Evolutionary conservation across 352 stramenopile species (phyloP), one percentile per base, ranked within the genome.

Genomic region (Nothophytophthora sp.): DNA sequence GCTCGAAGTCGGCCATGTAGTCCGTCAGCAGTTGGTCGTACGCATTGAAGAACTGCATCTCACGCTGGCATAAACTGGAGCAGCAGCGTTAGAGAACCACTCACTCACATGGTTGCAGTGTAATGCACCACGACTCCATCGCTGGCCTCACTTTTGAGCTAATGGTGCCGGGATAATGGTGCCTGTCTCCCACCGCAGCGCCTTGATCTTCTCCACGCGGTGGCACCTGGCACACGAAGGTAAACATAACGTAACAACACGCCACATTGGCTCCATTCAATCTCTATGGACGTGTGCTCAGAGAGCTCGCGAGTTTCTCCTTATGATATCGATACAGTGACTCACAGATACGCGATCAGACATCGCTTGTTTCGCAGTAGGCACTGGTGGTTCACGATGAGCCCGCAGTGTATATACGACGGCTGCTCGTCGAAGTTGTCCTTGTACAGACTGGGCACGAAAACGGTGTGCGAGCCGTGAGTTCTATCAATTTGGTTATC

Each of bases 11-110:
- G 27, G 81, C 55, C 86, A 96, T 96, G 70, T 96, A 97, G 38
- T 94, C 74, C 27, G 84, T 96, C 16, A 97, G 74, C 20, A 96
- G 63, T 63, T 95, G 79, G 66, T 97, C 90, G 67, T 97, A 97
- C 36, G 72, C 67, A 61, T 96, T 86, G 63, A 96, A 96, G 56
- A 96, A 95, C 54, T 96, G 83, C 44, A 92, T 70, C 54, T 97
- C 90, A 22, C 68, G 71, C 37, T 83, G 73, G 47, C 81, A 90
- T 35, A 97, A 65, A 35, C 86, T 96, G 58, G 7, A 38, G 32
- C 30, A 46, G 13, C 23, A 32, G n/a, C 30, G 45, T 41, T 23
- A 1, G 1, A 33, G 15, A 16, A 36, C 12, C 20, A 1, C 27
- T 36, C 12, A 45, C 9, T 49, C 35, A 12, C n/a, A 30, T 28